Base-by-base conservation (phyloP, 2,329 filamentous ascomycete species). In the Alternaria infectoria region DNA sequence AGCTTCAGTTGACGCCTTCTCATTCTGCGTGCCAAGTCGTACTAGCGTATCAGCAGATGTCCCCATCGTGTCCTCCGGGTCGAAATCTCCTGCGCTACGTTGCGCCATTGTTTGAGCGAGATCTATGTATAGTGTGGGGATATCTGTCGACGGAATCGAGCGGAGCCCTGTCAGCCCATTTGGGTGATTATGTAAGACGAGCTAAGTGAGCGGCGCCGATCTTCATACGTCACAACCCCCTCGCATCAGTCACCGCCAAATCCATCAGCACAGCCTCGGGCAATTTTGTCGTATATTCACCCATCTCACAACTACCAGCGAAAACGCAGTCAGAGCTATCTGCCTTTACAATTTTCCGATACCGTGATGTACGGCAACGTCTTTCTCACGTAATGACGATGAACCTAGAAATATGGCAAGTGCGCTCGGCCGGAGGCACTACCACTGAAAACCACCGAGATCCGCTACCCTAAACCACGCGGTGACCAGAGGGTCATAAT, bases 221-320 rank as follows among this genome's bases (percentile, higher is more conserved):
- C 49, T 61, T n/a, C 59, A 32, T 45, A 49, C 52, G 45, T 57
- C 58, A 61, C 25, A 12, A 44, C 19, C 23, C 15, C 9, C 23
- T 21, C 17, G 26, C 13, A 9, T 21, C 17, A 15, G 28, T 17
- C 25, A 40, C 44, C 12, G 26, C 45, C 21, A 23, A n/a, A 43
- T n/a, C 30, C 10, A 19, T 17, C 17, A 43, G 13, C 15, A 21
- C 15, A 21, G 12, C 11, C 2, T 43, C 44, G 28, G 25, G 40
- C 26, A 30, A 11, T 40, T 21, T 2, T 28, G 36, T n/a, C n/a
- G 32, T 13, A 9, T 11, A n/a, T 23, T 6, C 17, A 30, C 26
- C 13, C 11, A 21, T 21, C 25, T 6, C 17, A 28, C 30, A 15
- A n/a, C 7, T 23, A 17, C 12, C 12, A 51, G 28, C 28, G 21